Evolutionary conservation across 116 monocot genomes (phyloP).

Genomic region (Trichopus zeylanicus): DNA sequence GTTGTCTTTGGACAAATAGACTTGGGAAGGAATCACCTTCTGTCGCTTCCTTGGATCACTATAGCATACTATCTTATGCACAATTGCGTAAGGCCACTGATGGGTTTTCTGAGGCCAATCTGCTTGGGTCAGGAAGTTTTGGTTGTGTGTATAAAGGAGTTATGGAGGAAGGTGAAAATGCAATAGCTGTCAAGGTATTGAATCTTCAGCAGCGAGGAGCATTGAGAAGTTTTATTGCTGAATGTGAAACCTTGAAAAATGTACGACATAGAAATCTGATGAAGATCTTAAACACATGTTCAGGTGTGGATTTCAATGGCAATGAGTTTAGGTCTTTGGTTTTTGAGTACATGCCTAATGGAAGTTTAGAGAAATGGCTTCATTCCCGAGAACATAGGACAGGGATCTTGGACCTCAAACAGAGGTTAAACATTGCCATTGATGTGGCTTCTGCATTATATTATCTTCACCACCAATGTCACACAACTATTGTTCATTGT

Average conservation of each 20-base stretch:
- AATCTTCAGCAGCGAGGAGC: constrained; percentile 7
- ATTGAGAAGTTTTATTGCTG: constrained; percentile 6
- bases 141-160: constrained; percentile 3
- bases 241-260: constrained; percentile 6
- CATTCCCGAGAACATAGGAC: constrained; percentile 1
- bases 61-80: constrained; percentile 1
- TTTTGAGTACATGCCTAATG: constrained; percentile 9
- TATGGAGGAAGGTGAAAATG: not conserved
- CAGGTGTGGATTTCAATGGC: constrained; percentile 2
- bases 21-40: not conserved
- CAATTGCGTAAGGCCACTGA: constrained; percentile 1
- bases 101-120: constrained; percentile 4
- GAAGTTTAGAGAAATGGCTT: constrained; percentile 4
- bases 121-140: not conserved
- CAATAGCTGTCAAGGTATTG: constrained; percentile 5
- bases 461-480: not conserved
- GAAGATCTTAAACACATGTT: constrained; percentile 1
- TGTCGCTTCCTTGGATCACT: not conserved
- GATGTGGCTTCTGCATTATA: not conserved
- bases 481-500: not conserved
- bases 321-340: constrained; percentile 4
- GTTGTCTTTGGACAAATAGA: not conserved
- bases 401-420: not conserved
- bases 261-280: constrained; percentile 5
- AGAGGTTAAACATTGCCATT: constrained; percentile 1